phyloP scores from a whole-genome alignment of 129 eudicot species.

The Logfia minima region DNA sequence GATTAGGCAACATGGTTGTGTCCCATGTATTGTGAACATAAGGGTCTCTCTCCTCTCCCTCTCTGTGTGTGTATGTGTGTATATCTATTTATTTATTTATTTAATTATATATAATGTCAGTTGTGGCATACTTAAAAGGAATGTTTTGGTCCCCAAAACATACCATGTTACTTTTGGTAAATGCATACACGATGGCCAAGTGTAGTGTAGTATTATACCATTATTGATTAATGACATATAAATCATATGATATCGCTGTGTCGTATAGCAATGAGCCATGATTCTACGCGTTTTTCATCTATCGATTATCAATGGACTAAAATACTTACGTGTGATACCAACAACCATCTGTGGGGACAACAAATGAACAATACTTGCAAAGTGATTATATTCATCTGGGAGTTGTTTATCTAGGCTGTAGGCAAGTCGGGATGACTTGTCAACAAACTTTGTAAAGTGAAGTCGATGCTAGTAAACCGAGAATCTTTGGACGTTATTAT shows the following conservation, averaged over 20 bases:
- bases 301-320: background rate
- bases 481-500: too few species aligned
- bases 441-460: background rate
- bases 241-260: slow-evolving; percentile 5
- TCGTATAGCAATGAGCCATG: background rate
- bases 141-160: slow-evolving; percentile 37
- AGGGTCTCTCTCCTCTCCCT: slow-evolving; percentile 18
- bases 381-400: background rate
- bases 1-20: slow-evolving; percentile 39
- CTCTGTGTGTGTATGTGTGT: background rate
- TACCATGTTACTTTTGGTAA: slow-evolving; percentile 33
- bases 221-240: slow-evolving; percentile 17
- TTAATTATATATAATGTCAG: slow-evolving; percentile 7
- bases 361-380: background rate
- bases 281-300: slow-evolving; percentile 12
- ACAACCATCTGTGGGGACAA: background rate
- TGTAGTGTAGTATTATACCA: slow-evolving; percentile 7
- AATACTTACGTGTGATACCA: background rate
- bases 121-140: slow-evolving; percentile 12
- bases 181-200: slow-evolving; percentile 26
- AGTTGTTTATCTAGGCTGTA: background rate
- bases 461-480: background rate
- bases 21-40: slow-evolving; percentile 33
- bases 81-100: background rate
- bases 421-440: background rate